Evolutionary conservation across 352 stramenopile genomes (phyloP), one percentile per base, ranked within the genome.

Genomic region (Pythium periplocum): DNA sequence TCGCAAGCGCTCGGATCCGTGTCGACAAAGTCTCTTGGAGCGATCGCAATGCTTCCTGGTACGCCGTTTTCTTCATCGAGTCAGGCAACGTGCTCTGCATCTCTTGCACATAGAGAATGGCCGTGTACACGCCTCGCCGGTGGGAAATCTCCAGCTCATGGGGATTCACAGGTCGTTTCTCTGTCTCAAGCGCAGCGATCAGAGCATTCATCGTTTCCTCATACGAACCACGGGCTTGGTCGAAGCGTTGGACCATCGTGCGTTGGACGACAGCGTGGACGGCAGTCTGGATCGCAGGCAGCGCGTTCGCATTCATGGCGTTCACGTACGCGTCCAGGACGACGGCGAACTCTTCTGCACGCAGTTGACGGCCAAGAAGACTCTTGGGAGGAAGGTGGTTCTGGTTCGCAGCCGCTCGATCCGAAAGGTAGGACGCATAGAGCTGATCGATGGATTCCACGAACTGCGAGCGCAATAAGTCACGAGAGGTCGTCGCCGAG

Each of bases 361-460:
- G 56, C 37, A 87, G 35, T 26, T 69, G 48, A 4, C 61, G 57
- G 11, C 69, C 73, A 45, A 83, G 67, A 38, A 89, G 39, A 7
- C 59, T 51, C 62, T 86, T 89, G 3, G 48, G 11, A 2, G 75
- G 75, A 12, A 86, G 44, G 17, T 68, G 44, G 10, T 55, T 52
- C 4, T 63, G 52, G 7, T 48, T 45, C 3, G 17, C 17, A 26
- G 17, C 17, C 17, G 17, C 17, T 26, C 71, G 73, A 4, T 64
- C 32, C 4, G 71, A 80, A 10, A 89, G 51, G 47, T 70, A 86
- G 31, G 63, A 51, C 4, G 45, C 49, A 48, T 78, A 78, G 7
- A 89, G 34, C 36, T 71, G 64, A 34, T 86, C 74, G 7, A 87
- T 59, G 6, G 72, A 48, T 31, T 82, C 71, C 26, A 86, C 68